Evolutionary conservation across 2,329 filamentous ascomycete species (phyloP).

Genomic region (Chaetomium sp.): DNA sequence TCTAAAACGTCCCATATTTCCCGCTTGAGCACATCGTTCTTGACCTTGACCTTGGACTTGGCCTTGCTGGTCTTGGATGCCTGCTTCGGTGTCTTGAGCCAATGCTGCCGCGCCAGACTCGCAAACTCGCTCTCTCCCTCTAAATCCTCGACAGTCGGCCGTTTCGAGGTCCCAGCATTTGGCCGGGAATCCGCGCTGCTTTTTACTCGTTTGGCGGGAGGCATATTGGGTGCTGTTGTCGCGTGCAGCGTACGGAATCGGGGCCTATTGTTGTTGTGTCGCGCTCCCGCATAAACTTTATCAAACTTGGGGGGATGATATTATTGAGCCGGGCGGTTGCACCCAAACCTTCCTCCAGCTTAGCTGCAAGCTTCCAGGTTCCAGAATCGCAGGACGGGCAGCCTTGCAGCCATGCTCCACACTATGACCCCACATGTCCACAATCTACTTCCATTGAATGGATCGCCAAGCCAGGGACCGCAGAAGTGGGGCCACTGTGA

Average conservation of each 20-base stretch:
- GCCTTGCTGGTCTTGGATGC: slow-evolving; percentile 46
- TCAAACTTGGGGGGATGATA: background rate
- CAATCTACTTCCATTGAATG: background rate
- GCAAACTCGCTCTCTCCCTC: slow-evolving; percentile 73
- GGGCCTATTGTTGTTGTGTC: slow-evolving; percentile 27
- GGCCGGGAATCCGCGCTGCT: slow-evolving; percentile 50
- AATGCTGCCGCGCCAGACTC: slow-evolving; percentile 79
- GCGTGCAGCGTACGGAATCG: slow-evolving; percentile 28
- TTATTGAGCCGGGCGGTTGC: background rate
- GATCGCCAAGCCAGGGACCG: background rate
- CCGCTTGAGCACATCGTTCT: slow-evolving; percentile 82
- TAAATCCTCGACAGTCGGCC: slow-evolving; percentile 68
- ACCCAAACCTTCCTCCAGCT: too few species aligned
- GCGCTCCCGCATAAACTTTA: slow-evolving; percentile 32
- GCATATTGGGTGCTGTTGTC: slow-evolving; percentile 47
- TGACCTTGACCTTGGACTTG: slow-evolving; percentile 66
- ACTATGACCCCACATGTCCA: slow-evolving; percentile 15
- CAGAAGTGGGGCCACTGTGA: slow-evolving; percentile 4
- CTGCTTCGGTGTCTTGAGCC: slow-evolving; percentile 70
- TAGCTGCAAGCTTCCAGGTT: slow-evolving; percentile 15
- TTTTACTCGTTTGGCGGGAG: slow-evolving; percentile 62
- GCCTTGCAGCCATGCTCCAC: slow-evolving; percentile 27
- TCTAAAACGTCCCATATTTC: slow-evolving; percentile 89
- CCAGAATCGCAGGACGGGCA: slow-evolving; percentile 15
- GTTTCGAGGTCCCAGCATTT: slow-evolving; percentile 47